Evolutionary conservation across 2,329 filamentous ascomycete genomes (phyloP).

Genomic region (Blastomyces parvus): DNA sequence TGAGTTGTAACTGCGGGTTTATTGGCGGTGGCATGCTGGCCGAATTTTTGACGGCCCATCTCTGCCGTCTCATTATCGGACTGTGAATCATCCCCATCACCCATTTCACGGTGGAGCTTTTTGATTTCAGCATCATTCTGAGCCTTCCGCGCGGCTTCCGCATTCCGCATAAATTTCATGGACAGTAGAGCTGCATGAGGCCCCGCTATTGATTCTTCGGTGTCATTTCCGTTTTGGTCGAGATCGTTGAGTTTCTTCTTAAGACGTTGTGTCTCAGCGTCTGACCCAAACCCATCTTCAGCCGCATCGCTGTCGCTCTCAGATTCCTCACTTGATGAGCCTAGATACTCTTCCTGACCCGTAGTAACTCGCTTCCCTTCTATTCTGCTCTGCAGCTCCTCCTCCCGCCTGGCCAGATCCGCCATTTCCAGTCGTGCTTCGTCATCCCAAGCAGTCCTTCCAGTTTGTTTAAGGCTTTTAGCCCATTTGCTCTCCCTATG

Average conservation of each 20-base stretch:
- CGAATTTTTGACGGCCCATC: slow-evolving; percentile 52
- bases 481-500: slow-evolving; percentile 90
- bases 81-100: slow-evolving; percentile 45
- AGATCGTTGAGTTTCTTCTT: slow-evolving; percentile 38
- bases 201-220: slow-evolving; percentile 25
- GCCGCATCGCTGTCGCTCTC: slow-evolving; percentile 51
- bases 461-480: slow-evolving; percentile 68
- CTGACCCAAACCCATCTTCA: slow-evolving; percentile 38
- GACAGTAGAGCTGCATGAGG: slow-evolving; percentile 60
- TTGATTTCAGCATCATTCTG: slow-evolving; percentile 69
- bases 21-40: slow-evolving; percentile 25
- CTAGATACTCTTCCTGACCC: slow-evolving; percentile 47
- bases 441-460: slow-evolving; percentile 79
- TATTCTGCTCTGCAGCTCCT: slow-evolving; percentile 70
- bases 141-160: slow-evolving; percentile 66
- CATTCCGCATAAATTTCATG: slow-evolving; percentile 92
- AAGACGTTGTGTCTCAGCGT: slow-evolving; percentile 29
- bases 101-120: slow-evolving; percentile 60
- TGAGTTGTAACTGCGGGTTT: slow-evolving; percentile 23
- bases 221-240: slow-evolving; percentile 39
- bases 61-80: slow-evolving; percentile 44
- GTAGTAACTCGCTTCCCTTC: slow-evolving; percentile 60
- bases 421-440: slow-evolving; percentile 67
- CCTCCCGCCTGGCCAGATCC: slow-evolving; percentile 72
- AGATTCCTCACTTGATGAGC: slow-evolving; percentile 52